Evolutionary conservation across 129 eudicot genomes (phyloP), one percentile per base, ranked within the genome.

Genomic region (Escallonia herrerae): DNA sequence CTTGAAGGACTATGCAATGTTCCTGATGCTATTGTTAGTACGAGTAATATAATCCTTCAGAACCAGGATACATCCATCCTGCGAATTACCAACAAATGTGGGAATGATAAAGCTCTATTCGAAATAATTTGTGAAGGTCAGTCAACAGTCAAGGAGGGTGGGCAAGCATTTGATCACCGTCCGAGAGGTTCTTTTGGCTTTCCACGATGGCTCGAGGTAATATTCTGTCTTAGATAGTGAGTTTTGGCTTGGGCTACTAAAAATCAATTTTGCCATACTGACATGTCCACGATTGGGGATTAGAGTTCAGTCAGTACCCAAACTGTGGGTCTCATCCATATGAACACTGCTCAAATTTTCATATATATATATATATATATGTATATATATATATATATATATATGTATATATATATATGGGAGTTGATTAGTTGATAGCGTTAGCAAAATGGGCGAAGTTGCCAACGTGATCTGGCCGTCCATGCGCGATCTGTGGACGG

Each of bases 141-240:
- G 58, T 79, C 91, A 56, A 84, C 87, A 43, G 78, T 86, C 65
- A 76, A 77, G 63, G 87, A 80, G 62, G 83, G 84, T 52, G 91
- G 85, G 62, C 80, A 83, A 67, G 81, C 83, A 47, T 83, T 86
- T 12, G 62, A 78, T 77, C 88, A 84, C 72, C 75, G 64, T 38
- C 82, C 93, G 37, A 74, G 90, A 74, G 97, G 96, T 66, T 83
- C 93, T 68, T 89, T 81, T 65, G 99, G 99, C 48, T 84, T 89
- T 79, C 99, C 99, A 11, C 86, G 81, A 63, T 94, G 99, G 99
- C 97, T 94, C 50, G 80, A 86, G 97, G 99, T 94, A 73, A 81
- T 15, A 43, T 46, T 55, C 15, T 48, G 69, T 66, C 65, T 39
- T 69, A 55, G 14, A 37, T 62, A 33, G 11, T 46, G 33, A 41